These are phyloP conservation scores for Penicillium sp. DNA, from an alignment of 2,329 filamentous ascomycete genomes.

Conservation along the genomic window DNA sequence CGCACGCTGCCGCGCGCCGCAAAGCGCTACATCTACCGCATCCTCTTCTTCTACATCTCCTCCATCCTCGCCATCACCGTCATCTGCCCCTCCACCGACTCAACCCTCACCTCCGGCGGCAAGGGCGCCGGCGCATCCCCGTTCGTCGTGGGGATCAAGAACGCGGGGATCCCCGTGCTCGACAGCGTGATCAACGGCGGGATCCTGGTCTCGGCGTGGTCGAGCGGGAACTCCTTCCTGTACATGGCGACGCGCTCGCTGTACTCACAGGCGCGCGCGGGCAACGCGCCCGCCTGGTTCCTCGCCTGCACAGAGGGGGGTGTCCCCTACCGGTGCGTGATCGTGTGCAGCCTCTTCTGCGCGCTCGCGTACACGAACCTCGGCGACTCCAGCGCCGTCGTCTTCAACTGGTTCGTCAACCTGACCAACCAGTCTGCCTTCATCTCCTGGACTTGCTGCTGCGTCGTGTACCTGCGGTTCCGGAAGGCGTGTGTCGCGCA, in stretches of 20 bases:
- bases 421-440: conserved; percentile 26
- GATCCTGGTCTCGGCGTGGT: conserved; percentile 47
- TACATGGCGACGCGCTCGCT: conserved; percentile 43
- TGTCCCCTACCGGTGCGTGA: conserved; percentile 62
- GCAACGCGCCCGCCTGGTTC: conserved; percentile 44
- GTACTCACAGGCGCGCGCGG: conserved; percentile 44
- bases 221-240: conserved; percentile 48
- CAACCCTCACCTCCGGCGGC: conserved; percentile 49
- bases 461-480: neutral
- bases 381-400: conserved; percentile 56
- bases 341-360: conserved; percentile 57
- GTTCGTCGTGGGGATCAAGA: conserved; percentile 57
- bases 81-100: conserved; percentile 67
- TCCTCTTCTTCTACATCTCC: conserved; percentile 75
- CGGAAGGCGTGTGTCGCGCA: neutral
- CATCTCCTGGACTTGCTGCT: neutral
- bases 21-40: conserved; percentile 77
- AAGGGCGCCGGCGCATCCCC: conserved; percentile 52
- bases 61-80: conserved; percentile 73
- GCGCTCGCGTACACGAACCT: conserved; percentile 68
- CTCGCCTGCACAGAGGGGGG: conserved; percentile 49
- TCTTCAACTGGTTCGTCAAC: conserved; percentile 65
- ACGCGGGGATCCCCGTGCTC: conserved; percentile 49
- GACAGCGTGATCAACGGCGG: conserved; percentile 47
- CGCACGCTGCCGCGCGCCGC: conserved; percentile 73